Percentiles rank a stretch among this genome's conserved stretches.
Conservation (phyloP, 1,139 yeast species). For the Candida neerlandica region DNA sequence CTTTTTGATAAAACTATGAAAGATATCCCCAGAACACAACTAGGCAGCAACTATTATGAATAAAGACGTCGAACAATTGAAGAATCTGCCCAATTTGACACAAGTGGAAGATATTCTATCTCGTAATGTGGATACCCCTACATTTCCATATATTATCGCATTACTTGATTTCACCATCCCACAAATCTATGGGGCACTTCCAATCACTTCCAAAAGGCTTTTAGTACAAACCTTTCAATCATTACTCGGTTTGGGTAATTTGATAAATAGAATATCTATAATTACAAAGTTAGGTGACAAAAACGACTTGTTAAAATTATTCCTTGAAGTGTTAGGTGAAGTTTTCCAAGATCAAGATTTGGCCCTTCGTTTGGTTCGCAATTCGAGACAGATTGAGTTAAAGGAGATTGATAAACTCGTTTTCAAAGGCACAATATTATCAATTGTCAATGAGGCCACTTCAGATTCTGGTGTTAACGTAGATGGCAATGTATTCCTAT, state of each 20-base stretch:
- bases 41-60: slow-evolving; percentile 8
- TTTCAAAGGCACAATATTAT: slow-evolving; percentile 35
- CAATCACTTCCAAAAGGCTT: slow-evolving; percentile 11
- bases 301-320: slow-evolving; percentile 10
- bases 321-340: slow-evolving; percentile 16
- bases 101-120: slow-evolving; percentile 18
- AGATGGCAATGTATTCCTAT: slow-evolving; percentile 18
- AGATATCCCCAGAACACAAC: not conserved
- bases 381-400: slow-evolving; percentile 17
- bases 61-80: slow-evolving; percentile 19
- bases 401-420: slow-evolving; percentile 41
- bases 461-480: slow-evolving; percentile 14
- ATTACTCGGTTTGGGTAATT: slow-evolving; percentile 33
- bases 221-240: slow-evolving; percentile 23
- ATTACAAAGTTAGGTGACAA: slow-evolving; percentile 3
- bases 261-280: slow-evolving; percentile 22
- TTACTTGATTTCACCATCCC: slow-evolving; percentile 39
- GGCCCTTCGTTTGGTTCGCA: slow-evolving; percentile 17
- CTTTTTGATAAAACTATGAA: not conserved
- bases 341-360: slow-evolving; percentile 24
- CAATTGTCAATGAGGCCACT: slow-evolving; percentile 28
- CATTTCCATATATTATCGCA: slow-evolving; percentile 22
- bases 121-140: slow-evolving; percentile 4
- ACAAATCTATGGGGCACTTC: slow-evolving; percentile 20
- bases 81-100: slow-evolving; percentile 23